Percentiles rank a stretch among this genome's conserved stretches.
Conservation (phyloP, 441 rosid species). For the Populus trichocarpa region DNA sequence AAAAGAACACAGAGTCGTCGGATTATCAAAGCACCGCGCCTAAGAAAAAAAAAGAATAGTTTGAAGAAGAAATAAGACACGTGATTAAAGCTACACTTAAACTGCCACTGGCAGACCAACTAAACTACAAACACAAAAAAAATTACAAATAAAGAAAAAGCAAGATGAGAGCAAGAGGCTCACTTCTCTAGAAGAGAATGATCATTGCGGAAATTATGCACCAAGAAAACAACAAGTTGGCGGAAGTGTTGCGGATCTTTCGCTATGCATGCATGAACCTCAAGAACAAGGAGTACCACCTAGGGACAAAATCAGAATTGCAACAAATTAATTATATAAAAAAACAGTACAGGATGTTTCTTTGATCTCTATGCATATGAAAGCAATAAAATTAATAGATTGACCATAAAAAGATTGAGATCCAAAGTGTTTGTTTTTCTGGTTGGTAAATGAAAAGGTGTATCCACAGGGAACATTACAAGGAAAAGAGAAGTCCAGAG, state of each 20-base stretch:
- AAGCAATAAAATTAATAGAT: not conserved
- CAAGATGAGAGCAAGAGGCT: slow-evolving; percentile 27
- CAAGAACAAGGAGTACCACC: slow-evolving; percentile 99
- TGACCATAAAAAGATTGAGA: not conserved
- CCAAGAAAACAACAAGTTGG: slow-evolving; percentile 93
- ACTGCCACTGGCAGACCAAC: slow-evolving; percentile 1
- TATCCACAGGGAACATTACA: not conserved
- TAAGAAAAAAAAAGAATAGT: slow-evolving; percentile 18
- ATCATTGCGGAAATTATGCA: slow-evolving; percentile 86
- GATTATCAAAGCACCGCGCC: slow-evolving; percentile 99
- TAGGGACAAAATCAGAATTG: slow-evolving; percentile 24
- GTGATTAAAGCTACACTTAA: slow-evolving; percentile 8
- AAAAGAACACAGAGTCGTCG: slow-evolving; percentile 93
- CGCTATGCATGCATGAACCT: slow-evolving; percentile 98
- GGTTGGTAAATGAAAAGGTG: not conserved
- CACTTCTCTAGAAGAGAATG: slow-evolving; percentile 93
- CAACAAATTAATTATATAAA: slow-evolving; percentile 1
- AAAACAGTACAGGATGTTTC: not conserved
- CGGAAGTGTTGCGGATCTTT: slow-evolving; percentile 90
- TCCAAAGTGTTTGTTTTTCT: not conserved
- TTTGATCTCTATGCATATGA: not conserved
- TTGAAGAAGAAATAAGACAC: slow-evolving; percentile 15
- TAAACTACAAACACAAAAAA: not conserved
- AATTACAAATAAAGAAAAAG: not conserved
- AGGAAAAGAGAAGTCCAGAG: not conserved